A percentile compares a stretch with the other conserved stretches of the same genome.
These are phyloP conservation scores for Leccinum obscurum DNA, from an alignment of 768 basidiomycete species.

Conservation along the genomic window DNA sequence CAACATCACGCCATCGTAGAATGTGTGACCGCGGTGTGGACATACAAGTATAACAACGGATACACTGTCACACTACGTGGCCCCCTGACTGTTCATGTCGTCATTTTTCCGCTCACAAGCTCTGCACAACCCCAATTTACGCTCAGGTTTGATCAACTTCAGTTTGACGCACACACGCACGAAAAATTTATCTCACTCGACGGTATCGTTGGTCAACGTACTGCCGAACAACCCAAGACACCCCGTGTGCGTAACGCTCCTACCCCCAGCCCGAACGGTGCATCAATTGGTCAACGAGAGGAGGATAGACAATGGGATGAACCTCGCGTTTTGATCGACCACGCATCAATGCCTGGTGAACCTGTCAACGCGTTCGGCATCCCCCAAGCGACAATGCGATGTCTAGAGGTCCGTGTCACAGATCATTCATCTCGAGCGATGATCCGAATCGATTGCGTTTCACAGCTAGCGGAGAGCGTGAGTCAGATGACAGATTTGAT, in stretches of 20 bases:
- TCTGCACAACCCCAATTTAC: conserved; percentile 26
- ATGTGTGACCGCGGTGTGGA: conserved; percentile 76
- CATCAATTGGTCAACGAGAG: conserved; percentile 34
- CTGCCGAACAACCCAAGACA: conserved; percentile 42
- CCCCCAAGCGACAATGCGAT: conserved; percentile 86
- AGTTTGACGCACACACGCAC: conserved; percentile 70
- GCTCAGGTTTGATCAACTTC: conserved; percentile 71
- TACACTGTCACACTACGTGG: conserved; percentile 78
- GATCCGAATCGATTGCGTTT: conserved; percentile 10
- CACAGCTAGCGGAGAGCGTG: conserved; percentile 78
- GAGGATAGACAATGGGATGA: conserved; percentile 70
- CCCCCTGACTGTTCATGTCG: conserved; percentile 67
- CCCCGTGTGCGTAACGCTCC: conserved; percentile 35
- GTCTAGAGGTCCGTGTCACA: conserved; percentile 62
- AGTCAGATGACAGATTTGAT: conserved; percentile 80
- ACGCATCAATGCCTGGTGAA: conserved; percentile 71
- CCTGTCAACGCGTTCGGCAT: conserved; percentile 89
- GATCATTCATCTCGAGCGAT: background rate
- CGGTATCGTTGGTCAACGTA: conserved; percentile 52
- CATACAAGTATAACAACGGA: conserved; percentile 76
- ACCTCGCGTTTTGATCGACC: conserved; percentile 57
- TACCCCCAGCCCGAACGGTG: conserved; percentile 36
- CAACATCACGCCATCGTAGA: conserved; percentile 56
- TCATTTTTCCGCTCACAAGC: conserved; percentile 30
- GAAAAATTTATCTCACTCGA: conserved; percentile 77